A percentile compares a stretch with the other conserved stretches of the same genome.
Conservation (phyloP, 2,329 filamentous ascomycete genomes). For the Paramyrothecium sp. region DNA sequence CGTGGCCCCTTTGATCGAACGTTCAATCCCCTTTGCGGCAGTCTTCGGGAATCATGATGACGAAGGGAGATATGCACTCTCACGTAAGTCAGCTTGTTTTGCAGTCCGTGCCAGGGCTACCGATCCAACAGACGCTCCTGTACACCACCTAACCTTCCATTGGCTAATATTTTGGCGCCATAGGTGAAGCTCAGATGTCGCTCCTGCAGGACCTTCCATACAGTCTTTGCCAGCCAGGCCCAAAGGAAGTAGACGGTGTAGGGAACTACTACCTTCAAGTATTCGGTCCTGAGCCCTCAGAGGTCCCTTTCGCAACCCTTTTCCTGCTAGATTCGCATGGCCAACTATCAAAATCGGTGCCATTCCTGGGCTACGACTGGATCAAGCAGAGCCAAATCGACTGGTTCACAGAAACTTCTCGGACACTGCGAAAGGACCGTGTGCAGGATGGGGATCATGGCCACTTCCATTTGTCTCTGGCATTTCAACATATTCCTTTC, state of each 20-base stretch:
- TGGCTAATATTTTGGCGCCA: constrained; percentile 8
- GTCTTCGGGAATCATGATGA: constrained; percentile 76
- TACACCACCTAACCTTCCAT: too few species aligned
- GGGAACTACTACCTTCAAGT: constrained; percentile 26
- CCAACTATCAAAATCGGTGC: constrained; percentile 20
- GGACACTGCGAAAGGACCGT: constrained; percentile 19
- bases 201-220: constrained; percentile 23
- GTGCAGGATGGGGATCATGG: constrained; percentile 7
- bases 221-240: constrained; percentile 22
- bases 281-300: constrained; percentile 16
- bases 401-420: constrained; percentile 24
- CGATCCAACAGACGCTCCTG: too few species aligned
- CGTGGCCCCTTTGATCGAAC: constrained; percentile 61
- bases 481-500: constrained; percentile 24
- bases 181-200: constrained; percentile 26
- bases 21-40: constrained; percentile 66
- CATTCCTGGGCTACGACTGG: constrained; percentile 22
- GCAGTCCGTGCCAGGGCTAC: constrained; percentile 12
- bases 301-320: constrained; percentile 21
- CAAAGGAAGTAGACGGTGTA: constrained; percentile 21
- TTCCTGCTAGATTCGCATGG: constrained; percentile 28
- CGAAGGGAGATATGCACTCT: constrained; percentile 49
- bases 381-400: constrained; percentile 28
- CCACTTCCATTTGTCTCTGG: constrained; percentile 20
- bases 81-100: constrained; percentile 29